Evolutionary conservation across 1,284 basidiomycete genomes (phyloP), one percentile per base, ranked within the genome.

Genomic region (Naganishia cerealis): DNA sequence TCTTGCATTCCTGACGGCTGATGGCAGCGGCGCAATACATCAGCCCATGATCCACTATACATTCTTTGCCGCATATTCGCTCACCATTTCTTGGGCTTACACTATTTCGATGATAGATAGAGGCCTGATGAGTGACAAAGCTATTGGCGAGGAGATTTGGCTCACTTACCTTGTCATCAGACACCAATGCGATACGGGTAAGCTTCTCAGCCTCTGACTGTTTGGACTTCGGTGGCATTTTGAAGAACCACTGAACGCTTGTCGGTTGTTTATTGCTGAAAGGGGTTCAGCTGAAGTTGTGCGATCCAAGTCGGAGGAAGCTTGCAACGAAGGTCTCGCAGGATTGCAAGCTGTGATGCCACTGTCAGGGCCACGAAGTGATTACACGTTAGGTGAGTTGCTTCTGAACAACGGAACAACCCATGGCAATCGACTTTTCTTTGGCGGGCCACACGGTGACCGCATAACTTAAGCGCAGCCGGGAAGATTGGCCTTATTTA

Each of bases 131-230:
- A 58, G n/a, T 24, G 16, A 40, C 56, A 55, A 36, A n/a, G 12
- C 7, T 38, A 52, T 39, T 15, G 36, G 21, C 40, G n/a, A 56
- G 13, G 13, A 29, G 16, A 46, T n/a, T 12, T 16, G 13, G 10
- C 40, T 18, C 21, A 74, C 80, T 70, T 63, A 81, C 80, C 78
- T 80, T 87, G 83, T 95, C 94, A 50, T 91, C 79, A 76, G 94
- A 91, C 75, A 96, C 91, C 78, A 96, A 93, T 71, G 93, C 93
- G 76, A 96, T 92, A 85, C 94, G 89, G 59, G 93, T 96, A 74
- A 95, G 92, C 82, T 93, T 94, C 84, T 94, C 92, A 52, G 50
- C 55, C 50, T 69, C 67, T 12, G 62, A 50, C 26, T 69, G 55
- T 57, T 69, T 68, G 33, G 59, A 63, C 36, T 68, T 68, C 10